Conservation (phyloP, 2,329 filamentous ascomycete species). For the Sporothrix protearum region DNA sequence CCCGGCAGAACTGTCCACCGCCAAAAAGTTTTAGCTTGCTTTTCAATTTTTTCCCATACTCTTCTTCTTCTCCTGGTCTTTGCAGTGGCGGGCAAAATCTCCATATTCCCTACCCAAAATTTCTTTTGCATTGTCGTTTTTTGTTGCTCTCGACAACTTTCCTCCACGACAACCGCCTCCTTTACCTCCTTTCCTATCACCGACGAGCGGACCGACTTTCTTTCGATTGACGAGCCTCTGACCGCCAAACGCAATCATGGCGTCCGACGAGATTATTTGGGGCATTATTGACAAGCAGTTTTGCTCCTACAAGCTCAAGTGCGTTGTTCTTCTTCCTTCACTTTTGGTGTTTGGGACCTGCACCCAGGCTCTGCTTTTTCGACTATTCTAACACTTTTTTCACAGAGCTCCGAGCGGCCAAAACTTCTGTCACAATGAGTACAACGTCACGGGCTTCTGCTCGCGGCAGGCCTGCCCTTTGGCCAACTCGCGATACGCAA, state of each 20-base stretch:
- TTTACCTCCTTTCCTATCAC: background rate
- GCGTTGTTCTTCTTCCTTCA: constrained; percentile 38
- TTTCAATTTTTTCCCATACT: constrained; percentile 9
- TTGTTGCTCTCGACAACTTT: background rate
- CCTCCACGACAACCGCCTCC: background rate
- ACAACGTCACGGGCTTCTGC: constrained; percentile 54
- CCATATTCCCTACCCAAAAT: background rate
- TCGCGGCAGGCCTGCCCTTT: constrained; percentile 78
- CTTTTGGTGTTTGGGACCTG: background rate
- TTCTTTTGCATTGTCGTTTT: background rate
- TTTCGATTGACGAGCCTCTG: background rate
- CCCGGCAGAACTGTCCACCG: constrained; percentile 16
- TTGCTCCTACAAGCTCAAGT: constrained; percentile 93
- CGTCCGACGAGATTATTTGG: constrained; percentile 96
- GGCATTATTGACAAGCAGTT: constrained; percentile 93
- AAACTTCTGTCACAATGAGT: constrained; percentile 94
- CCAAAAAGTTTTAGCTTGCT: constrained; percentile 20
- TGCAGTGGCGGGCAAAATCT: background rate
- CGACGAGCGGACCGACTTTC: background rate
- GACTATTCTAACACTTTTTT: constrained; percentile 19
- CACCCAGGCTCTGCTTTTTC: no score
- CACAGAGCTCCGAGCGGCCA: constrained; percentile 65
- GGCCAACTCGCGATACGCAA: constrained; percentile 89
- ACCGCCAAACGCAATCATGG: constrained; percentile 51
- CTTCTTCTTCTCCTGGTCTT: background rate